Percentiles rank a stretch among this genome's conserved stretches.
Evolutionary conservation across 495 filamentous ascomycete genomes (phyloP).

Genomic region (Lichenothelia convexa): DNA sequence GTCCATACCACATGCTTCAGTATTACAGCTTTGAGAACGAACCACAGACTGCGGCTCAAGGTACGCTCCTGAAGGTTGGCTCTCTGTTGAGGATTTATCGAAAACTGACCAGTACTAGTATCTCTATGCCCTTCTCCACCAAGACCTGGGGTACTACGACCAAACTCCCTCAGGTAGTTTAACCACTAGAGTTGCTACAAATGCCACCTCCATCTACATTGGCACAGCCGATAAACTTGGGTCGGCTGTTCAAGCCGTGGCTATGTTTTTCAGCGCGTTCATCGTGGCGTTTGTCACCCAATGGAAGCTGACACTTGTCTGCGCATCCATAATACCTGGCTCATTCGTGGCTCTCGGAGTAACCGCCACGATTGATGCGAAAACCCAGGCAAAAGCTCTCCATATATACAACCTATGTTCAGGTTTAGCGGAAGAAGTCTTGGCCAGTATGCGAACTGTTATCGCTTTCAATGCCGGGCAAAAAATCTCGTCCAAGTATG

Average conservation of each 20-base stretch:
- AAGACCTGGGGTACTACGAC: too few relatives aligned
- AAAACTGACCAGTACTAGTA: too few relatives aligned
- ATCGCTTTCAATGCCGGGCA: slow-evolving; percentile 7
- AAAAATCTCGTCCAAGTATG: slow-evolving; percentile 6
- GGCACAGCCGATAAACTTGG: slow-evolving; percentile 12
- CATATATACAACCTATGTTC: too few relatives aligned
- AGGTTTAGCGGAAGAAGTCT: slow-evolving; percentile 4
- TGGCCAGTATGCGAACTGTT: slow-evolving; percentile 9
- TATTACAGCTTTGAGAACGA: too few relatives aligned
- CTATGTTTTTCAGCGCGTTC: slow-evolving; percentile 12
- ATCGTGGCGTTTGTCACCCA: slow-evolving; percentile 10
- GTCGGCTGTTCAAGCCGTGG: slow-evolving; percentile 3
- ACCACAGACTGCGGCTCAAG: too few relatives aligned
- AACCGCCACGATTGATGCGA: slow-evolving; percentile 1
- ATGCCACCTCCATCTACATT: slow-evolving; percentile 8
- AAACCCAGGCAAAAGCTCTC: slow-evolving; percentile 3
- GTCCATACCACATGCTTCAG: too few relatives aligned
- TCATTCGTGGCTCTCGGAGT: slow-evolving; percentile 2
- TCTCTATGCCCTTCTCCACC: too few relatives aligned
- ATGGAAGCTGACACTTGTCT: slow-evolving; percentile 14
- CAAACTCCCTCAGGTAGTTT: not conserved
- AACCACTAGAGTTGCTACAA: not conserved
- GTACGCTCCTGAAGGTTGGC: too few relatives aligned
- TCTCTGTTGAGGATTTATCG: too few relatives aligned
- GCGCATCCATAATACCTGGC: slow-evolving; percentile 8